Evolutionary conservation across 768 basidiomycete genomes (phyloP).

Genomic region (Hemileccinum impolitum): DNA sequence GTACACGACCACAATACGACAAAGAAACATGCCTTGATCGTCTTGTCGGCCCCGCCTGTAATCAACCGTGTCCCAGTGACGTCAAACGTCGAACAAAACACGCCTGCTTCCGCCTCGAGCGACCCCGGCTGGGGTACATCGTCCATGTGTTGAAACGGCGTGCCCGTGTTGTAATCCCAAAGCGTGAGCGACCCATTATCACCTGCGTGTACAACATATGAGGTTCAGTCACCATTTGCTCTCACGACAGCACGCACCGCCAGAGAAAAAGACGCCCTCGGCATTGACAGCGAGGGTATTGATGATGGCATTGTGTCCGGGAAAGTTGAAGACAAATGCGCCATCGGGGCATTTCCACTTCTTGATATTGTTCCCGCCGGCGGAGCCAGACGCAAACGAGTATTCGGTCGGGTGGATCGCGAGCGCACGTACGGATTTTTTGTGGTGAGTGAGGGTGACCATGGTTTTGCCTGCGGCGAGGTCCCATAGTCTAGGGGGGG

Average conservation of each 20-base stretch:
- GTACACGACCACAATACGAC: background rate
- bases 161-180: slow-evolving; percentile 95
- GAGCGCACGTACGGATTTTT: slow-evolving; percentile 93
- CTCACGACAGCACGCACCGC: slow-evolving; percentile 51
- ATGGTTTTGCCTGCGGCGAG: slow-evolving; percentile 96
- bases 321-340: slow-evolving; percentile 92
- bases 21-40: slow-evolving; percentile 74
- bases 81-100: slow-evolving; percentile 97
- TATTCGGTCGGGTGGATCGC: slow-evolving; percentile 97
- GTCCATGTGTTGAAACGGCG: slow-evolving; percentile 91
- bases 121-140: slow-evolving; percentile 98
- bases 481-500: slow-evolving; percentile 77
- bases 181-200: slow-evolving; percentile 90
- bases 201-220: slow-evolving; percentile 40
- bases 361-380: slow-evolving; percentile 99
- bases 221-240: background rate
- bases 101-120: slow-evolving; percentile 93
- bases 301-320: slow-evolving; percentile 96
- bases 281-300: slow-evolving; percentile 92
- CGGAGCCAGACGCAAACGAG: slow-evolving; percentile 91
- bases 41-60: slow-evolving; percentile 98
- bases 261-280: slow-evolving; percentile 97
- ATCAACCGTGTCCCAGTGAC: slow-evolving; percentile 91
- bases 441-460: slow-evolving; percentile 98
- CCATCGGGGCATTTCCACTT: slow-evolving; percentile 99